Conservation (phyloP, 169 alveolate species). For the Perkinsus chesapeaki region DNA sequence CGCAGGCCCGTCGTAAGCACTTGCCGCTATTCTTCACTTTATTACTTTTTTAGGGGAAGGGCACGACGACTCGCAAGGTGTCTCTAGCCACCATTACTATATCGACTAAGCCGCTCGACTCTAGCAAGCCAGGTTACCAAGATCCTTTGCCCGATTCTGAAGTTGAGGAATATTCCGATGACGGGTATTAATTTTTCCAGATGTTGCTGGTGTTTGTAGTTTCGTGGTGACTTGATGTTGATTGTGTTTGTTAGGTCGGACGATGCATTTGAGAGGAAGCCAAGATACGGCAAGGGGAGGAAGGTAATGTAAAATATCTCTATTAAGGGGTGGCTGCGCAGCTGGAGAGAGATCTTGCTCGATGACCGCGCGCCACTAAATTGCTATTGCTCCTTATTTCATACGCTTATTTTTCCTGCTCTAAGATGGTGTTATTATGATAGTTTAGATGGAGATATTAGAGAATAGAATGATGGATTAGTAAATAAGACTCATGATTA, state of each 20-base stretch:
- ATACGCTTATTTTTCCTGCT: no score
- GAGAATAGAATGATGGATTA: no score
- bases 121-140: slow-evolving; percentile 20
- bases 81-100: slow-evolving; percentile 8
- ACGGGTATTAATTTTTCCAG: not conserved
- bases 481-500: no score
- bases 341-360: no score
- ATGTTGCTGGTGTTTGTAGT: not conserved
- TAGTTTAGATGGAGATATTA: no score
- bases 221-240: not conserved
- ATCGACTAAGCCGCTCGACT: slow-evolving; percentile 16
- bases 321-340: no score
- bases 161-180: not conserved
- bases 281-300: not conserved
- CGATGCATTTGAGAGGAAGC: not conserved
- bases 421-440: no score
- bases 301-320: no score
- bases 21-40: no score
- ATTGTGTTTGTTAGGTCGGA: not conserved
- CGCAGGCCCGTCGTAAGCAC: not conserved
- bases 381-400: no score
- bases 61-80: not conserved
- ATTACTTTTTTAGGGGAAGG: not conserved
- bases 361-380: no score
- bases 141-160: slow-evolving; percentile 17